phyloP scores from a whole-genome alignment of 352 stramenopile species.

The Phytophthora chlamydospora region DNA sequence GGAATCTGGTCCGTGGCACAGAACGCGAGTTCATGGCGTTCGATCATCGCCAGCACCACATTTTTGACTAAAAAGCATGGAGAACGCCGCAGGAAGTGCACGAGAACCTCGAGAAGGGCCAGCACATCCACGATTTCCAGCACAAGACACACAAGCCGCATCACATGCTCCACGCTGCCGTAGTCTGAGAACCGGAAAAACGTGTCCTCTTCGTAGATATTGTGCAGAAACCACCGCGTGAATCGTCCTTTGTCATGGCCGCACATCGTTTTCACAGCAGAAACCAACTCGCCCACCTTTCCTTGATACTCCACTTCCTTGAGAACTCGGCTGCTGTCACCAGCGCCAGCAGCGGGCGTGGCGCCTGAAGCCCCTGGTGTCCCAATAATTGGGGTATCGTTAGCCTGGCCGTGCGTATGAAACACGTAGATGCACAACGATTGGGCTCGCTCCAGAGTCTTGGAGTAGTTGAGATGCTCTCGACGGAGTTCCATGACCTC shows the following conservation, averaged over 20 bases:
- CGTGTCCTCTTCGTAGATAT: conserved; percentile 80
- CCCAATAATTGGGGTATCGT: conserved; percentile 42
- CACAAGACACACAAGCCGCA: conserved; percentile 80
- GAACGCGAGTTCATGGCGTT: conserved; percentile 84
- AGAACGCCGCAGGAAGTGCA: conserved; percentile 78
- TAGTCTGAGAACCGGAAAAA: conserved; percentile 89
- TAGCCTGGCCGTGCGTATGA: conserved; percentile 77
- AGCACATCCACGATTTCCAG: conserved; percentile 86
- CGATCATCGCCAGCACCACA: conserved; percentile 81
- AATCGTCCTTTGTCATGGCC: conserved; percentile 88
- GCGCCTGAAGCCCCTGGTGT: conserved; percentile 26
- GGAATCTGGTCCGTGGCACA: conserved; percentile 84
- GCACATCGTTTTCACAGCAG: conserved; percentile 87
- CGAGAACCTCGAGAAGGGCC: conserved; percentile 80
- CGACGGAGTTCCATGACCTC: conserved; percentile 81
- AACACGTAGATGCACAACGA: conserved; percentile 86
- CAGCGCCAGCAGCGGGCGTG: conserved; percentile 23
- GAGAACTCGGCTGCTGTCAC: conserved; percentile 57
- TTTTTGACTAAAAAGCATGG: conserved; percentile 85
- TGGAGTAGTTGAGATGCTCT: conserved; percentile 75
- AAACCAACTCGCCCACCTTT: conserved; percentile 84
- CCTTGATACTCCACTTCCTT: conserved; percentile 86
- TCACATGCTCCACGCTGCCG: conserved; percentile 81
- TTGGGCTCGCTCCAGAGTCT: conserved; percentile 84
- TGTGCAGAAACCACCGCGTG: conserved; percentile 79